Conservation (phyloP, 164 flowering plant genomes). For the Chimonanthus salicifolius region DNA sequence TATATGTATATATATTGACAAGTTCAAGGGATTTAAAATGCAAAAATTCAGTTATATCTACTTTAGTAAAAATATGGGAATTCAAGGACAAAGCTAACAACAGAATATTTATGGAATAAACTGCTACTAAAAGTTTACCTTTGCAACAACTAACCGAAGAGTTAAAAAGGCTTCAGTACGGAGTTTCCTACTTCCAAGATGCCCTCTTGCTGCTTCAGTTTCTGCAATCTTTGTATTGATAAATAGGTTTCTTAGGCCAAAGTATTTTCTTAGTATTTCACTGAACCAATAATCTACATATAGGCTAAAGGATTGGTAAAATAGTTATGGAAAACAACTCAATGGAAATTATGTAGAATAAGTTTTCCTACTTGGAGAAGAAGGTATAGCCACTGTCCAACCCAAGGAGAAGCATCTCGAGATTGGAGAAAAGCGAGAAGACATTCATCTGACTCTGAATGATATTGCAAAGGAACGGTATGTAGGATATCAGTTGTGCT, state of each 20-base stretch:
- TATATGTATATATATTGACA: too few relatives aligned
- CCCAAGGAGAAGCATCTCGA: slow-evolving; percentile 71
- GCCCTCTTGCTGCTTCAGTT: slow-evolving; percentile 78
- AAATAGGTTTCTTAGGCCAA: not conserved
- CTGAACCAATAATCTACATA: too few relatives aligned
- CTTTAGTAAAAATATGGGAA: not conserved
- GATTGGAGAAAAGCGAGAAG: slow-evolving; percentile 79
- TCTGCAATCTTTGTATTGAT: slow-evolving; percentile 67
- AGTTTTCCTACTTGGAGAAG: slow-evolving; percentile 58
- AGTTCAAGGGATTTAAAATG: not conserved
- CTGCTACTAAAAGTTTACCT: slow-evolving; percentile 38
- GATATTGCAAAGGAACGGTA: slow-evolving; percentile 8
- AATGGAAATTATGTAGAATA: not conserved
- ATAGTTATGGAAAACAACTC: not conserved
- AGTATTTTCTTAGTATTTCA: not conserved
- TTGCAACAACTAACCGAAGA: slow-evolving; percentile 73
- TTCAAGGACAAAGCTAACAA: not conserved
- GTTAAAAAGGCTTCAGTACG: slow-evolving; percentile 79
- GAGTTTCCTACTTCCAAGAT: slow-evolving; percentile 70
- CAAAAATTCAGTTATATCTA: not conserved
- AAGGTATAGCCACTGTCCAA: slow-evolving; percentile 97
- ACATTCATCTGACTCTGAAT: slow-evolving; percentile 46
- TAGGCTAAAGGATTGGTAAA: not conserved
- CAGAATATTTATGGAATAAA: not conserved
- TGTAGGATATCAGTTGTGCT: slow-evolving; percentile 14